These are phyloP conservation scores for Aspergillus udagawae DNA, from an alignment of 2,329 filamentous ascomycete genomes.

Conservation along the genomic window DNA sequence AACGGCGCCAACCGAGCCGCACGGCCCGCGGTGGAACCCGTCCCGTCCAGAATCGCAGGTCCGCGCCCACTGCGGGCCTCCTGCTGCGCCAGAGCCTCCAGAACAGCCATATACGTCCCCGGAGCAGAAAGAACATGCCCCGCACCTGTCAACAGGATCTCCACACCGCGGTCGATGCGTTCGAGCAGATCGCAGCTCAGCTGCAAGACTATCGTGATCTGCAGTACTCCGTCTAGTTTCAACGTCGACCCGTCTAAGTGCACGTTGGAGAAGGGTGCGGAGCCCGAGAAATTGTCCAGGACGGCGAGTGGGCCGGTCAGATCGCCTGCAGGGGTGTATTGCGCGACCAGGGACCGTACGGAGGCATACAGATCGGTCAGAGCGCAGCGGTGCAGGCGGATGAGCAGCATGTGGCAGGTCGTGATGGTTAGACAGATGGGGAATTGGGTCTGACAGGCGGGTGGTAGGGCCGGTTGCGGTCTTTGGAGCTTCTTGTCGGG, in stretches of 20 bases:
- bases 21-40: too few relatives aligned
- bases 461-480: background rate
- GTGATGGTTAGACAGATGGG: slow-evolving; percentile 1
- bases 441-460: slow-evolving; percentile 1
- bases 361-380: background rate
- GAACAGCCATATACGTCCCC: background rate
- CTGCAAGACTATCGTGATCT: background rate
- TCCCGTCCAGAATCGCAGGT: too few relatives aligned
- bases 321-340: background rate
- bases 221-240: background rate
- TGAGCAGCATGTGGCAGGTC: slow-evolving; percentile 1
- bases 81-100: background rate
- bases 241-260: background rate
- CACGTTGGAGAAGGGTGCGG: background rate
- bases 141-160: background rate
- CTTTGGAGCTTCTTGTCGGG: too few relatives aligned
- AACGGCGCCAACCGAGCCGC: background rate
- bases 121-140: background rate
- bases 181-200: background rate
- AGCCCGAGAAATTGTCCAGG: background rate
- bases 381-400: background rate
- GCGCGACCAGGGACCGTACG: background rate
- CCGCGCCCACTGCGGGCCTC: background rate
- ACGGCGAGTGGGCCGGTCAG: background rate
- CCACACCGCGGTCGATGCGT: background rate